phyloP scores from a whole-genome alignment of 1,139 yeast species.

The Yamadazyma sp. region DNA sequence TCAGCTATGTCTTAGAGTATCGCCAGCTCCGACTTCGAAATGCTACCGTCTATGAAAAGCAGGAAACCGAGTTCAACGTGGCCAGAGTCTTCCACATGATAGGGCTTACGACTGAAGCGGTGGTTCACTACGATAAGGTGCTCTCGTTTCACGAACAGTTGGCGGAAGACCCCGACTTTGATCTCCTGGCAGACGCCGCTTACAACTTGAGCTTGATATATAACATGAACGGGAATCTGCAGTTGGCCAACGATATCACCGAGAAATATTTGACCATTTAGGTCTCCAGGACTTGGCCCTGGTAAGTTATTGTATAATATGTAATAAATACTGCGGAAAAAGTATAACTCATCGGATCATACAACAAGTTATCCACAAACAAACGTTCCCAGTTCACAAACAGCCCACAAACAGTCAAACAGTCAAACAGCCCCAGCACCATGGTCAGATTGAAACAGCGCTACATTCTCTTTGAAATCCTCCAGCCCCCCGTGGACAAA shows the following conservation, averaged over 20 bases:
- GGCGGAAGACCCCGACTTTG: constrained; percentile 38
- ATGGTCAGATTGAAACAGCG: constrained; percentile 92
- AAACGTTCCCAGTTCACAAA: no score
- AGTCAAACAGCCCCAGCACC: neutral
- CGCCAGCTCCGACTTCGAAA: constrained; percentile 42
- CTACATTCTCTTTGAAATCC: constrained; percentile 75
- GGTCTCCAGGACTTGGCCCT: no score
- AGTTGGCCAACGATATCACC: constrained; percentile 61
- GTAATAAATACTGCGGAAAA: neutral
- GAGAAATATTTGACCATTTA: constrained; percentile 56
- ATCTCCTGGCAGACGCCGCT: constrained; percentile 76
- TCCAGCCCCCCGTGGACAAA: constrained; percentile 52
- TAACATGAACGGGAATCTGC: constrained; percentile 69
- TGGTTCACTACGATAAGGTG: constrained; percentile 69
- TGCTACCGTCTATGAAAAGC: constrained; percentile 54
- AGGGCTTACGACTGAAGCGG: constrained; percentile 73
- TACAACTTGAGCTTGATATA: constrained; percentile 79
- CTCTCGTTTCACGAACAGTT: constrained; percentile 35
- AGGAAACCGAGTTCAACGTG: constrained; percentile 80
- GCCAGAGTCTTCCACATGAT: constrained; percentile 85
- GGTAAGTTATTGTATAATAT: constrained; percentile 1
- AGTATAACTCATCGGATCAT: neutral
- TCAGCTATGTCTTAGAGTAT: constrained; percentile 75
- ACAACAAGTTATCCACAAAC: neutral
- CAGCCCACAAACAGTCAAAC: neutral